These are phyloP conservation scores for Pleurotus ostreatus DNA, from an alignment of 768 basidiomycete genomes.

Conservation along the genomic window DNA sequence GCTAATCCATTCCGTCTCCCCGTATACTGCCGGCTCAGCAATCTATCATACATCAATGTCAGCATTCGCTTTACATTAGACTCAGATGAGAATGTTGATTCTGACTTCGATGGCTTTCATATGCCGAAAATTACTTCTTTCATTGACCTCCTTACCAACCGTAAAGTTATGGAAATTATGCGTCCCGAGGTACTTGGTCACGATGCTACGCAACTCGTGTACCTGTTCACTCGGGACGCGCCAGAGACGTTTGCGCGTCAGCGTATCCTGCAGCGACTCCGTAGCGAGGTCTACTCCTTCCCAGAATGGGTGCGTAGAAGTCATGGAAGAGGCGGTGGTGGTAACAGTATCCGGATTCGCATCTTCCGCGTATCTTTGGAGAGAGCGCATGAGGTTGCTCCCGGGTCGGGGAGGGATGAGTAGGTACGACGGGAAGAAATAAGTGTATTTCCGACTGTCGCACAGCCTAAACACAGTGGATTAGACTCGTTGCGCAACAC, in stretches of 20 bases:
- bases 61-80: neutral
- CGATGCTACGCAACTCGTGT: constrained; percentile 48
- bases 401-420: constrained; percentile 86
- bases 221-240: constrained; percentile 54
- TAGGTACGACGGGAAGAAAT: constrained; percentile 92
- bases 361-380: constrained; percentile 29
- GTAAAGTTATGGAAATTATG: constrained; percentile 99
- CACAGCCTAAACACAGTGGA: constrained; percentile 51
- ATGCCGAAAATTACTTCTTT: constrained; percentile 77
- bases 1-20: constrained; percentile 92
- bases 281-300: constrained; percentile 26
- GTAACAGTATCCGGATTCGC: constrained; percentile 2
- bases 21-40: constrained; percentile 82
- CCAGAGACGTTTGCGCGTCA: constrained; percentile 68
- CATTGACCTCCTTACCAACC: constrained; percentile 78
- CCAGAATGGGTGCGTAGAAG: constrained; percentile 63
- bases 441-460: constrained; percentile 96
- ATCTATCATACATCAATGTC: constrained; percentile 39
- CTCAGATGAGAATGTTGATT: neutral
- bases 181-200: constrained; percentile 73
- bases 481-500: too few relatives aligned
- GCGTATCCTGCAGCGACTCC: constrained; percentile 51
- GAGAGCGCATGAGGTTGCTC: constrained; percentile 50
- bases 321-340: constrained; percentile 14
- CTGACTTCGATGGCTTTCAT: constrained; percentile 84